Evolutionary conservation across 345 rosid genomes (phyloP).

Genomic region (rapeseed (Brassica napus)): Da-Ae NC_063446.1:30759501-30760000

Average conservation of each 20-base stretch:
- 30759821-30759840: slow-evolving; percentile 42
- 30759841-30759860: slow-evolving; percentile 30
- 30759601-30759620: slow-evolving; percentile 24
- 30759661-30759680: slow-evolving; percentile 31
- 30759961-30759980: slow-evolving; percentile 6
- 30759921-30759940: not conserved
- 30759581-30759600: slow-evolving; percentile 40
- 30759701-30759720: slow-evolving; percentile 3
- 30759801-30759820: slow-evolving; percentile 21
- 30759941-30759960: slow-evolving; percentile 26
- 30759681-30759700: slow-evolving; percentile 9
- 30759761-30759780: not conserved
- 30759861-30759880: slow-evolving; percentile 22
- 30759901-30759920: slow-evolving; percentile 4
- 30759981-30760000: not conserved
- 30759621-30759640: not conserved
- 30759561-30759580: slow-evolving; percentile 38
- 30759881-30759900: slow-evolving; percentile 19
- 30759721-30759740: not conserved
- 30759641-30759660: slow-evolving; percentile 10
- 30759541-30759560: slow-evolving; percentile 14
- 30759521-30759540: not conserved
- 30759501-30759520: not conserved
- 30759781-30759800: not conserved
- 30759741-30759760: not conserved